A percentile compares a stretch with the other conserved stretches of the same genome.
Evolutionary conservation across 148 eudicot species (phyloP).

Genomic region (Selenicereus undatus): DNA sequence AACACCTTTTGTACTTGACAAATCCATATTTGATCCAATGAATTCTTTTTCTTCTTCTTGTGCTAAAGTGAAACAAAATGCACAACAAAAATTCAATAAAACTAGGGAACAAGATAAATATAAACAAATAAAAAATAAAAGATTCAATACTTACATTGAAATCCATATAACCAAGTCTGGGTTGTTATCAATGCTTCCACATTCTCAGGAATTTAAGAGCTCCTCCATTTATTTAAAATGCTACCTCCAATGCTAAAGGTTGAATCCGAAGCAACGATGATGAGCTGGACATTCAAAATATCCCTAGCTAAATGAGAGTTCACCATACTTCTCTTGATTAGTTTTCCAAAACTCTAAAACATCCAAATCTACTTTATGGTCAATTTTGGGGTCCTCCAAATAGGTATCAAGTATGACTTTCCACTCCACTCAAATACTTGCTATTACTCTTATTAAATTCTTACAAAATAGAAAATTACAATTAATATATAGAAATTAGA

Average conservation of each 20-base stretch:
- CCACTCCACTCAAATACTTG: too few species aligned
- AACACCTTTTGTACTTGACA: too few species aligned
- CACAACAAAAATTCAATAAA: too few species aligned
- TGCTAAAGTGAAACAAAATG: too few species aligned
- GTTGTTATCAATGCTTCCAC: conserved; percentile 7
- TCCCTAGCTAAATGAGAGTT: conserved; percentile 12
- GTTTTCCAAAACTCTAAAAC: conserved; percentile 17
- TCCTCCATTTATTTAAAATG: conserved; percentile 12
- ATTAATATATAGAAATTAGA: too few species aligned
- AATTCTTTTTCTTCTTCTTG: too few species aligned
- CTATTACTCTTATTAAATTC: neutral
- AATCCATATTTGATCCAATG: too few species aligned
- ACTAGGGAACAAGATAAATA: too few species aligned
- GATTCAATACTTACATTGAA: neutral
- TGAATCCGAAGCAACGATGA: conserved; percentile 11
- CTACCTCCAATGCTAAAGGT: conserved; percentile 15
- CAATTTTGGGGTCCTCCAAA: conserved; percentile 15
- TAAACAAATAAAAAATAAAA: neutral
- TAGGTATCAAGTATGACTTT: conserved; percentile 8
- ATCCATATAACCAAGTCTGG: conserved; percentile 6
- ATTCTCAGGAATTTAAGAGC: conserved; percentile 3
- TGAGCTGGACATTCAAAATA: conserved; percentile 12
- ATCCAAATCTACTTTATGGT: neutral
- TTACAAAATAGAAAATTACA: neutral
- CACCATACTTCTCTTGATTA: neutral